Evolutionary conservation across 805 yeast species (phyloP).

Genomic region (Metschnikowia noctiluminum): DNA sequence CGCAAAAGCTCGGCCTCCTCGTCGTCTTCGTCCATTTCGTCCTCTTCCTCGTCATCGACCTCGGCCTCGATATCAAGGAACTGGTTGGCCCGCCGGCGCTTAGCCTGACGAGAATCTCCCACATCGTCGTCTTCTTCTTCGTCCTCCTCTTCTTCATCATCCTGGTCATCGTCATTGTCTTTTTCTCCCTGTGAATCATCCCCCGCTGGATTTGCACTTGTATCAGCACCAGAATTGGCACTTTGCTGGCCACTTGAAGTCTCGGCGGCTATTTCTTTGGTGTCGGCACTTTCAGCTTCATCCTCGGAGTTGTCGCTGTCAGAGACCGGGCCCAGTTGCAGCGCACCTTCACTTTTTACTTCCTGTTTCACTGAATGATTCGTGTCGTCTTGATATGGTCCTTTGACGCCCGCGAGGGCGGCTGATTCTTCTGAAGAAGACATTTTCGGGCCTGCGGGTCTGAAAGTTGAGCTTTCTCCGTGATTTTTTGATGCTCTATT

Average conservation of each 20-base stretch:
- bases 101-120: slow-evolving; percentile 44
- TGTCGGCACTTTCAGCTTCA: background rate
- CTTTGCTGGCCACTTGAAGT: too few species aligned
- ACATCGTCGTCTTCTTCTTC: slow-evolving; percentile 49
- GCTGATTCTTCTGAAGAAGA: slow-evolving; percentile 3
- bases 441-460: background rate
- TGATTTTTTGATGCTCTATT: background rate
- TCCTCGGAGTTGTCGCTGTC: slow-evolving; percentile 1
- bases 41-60: slow-evolving; percentile 97
- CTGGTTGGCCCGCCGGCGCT: slow-evolving; percentile 62
- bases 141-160: slow-evolving; percentile 50
- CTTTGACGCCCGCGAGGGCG: slow-evolving; percentile 9
- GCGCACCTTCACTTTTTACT: slow-evolving; percentile 18
- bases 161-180: slow-evolving; percentile 11
- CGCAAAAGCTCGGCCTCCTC: slow-evolving; percentile 84
- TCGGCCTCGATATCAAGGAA: slow-evolving; percentile 98
- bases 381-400: slow-evolving; percentile 10
- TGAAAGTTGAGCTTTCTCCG: background rate
- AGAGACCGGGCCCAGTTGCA: slow-evolving; percentile 3
- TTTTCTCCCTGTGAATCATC: background rate
- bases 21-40: slow-evolving; percentile 82
- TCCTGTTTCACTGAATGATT: slow-evolving; percentile 15
- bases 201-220: background rate
- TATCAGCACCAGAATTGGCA: too few species aligned
- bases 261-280: too few species aligned